A percentile compares a stretch with the other conserved stretches of the same genome.
Conservation (phyloP, 306 rosid species). For the Cercis canadensis region DNA sequence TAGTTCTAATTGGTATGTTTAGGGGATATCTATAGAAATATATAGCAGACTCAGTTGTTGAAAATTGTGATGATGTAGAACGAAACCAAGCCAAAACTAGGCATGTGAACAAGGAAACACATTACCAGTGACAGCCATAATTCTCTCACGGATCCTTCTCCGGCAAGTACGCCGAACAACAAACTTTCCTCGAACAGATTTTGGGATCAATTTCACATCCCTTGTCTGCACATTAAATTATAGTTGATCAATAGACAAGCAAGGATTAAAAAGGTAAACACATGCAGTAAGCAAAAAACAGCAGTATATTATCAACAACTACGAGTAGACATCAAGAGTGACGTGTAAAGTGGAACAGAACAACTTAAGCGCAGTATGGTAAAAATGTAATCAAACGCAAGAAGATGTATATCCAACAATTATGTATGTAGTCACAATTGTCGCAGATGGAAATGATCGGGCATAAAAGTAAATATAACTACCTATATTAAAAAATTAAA, state of each 20-base stretch:
- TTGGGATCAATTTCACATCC: conserved; percentile 79
- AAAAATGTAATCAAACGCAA: neutral
- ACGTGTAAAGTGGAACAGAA: neutral
- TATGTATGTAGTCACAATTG: neutral
- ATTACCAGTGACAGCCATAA: conserved; percentile 80
- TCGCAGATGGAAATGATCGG: neutral
- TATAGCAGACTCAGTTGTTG: neutral
- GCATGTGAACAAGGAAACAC: conserved; percentile 14
- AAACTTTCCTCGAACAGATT: conserved; percentile 64
- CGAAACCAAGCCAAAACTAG: conserved; percentile 14
- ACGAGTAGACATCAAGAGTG: neutral
- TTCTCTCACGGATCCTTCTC: conserved; percentile 81
- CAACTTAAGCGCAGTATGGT: neutral
- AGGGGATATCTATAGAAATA: neutral
- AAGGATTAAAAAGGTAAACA: neutral
- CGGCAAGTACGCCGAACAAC: conserved; percentile 74
- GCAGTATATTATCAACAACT: neutral
- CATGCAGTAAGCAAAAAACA: neutral
- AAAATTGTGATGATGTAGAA: neutral
- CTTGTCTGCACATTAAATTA: conserved; percentile 60
- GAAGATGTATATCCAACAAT: neutral
- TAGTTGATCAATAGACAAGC: conserved; percentile 21
- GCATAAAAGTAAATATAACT: neutral
- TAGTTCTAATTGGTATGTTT: neutral
- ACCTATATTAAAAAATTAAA: neutral